Conservation (phyloP, 352 stramenopile species). For the Phytophthora foliorum region DNA sequence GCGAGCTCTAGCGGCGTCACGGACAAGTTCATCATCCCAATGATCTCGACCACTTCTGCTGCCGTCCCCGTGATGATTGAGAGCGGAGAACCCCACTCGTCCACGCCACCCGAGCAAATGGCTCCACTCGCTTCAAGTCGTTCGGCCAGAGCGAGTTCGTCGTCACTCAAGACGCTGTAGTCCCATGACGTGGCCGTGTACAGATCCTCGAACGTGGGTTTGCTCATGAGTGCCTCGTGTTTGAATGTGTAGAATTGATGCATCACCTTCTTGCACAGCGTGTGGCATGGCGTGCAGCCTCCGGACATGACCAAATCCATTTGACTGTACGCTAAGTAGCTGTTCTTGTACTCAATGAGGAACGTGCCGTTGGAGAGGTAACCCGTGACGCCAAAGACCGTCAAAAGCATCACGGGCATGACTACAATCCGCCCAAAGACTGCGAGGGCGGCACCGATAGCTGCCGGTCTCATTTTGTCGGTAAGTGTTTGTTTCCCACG, state of each 20-base stretch:
- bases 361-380: conserved; percentile 35
- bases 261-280: conserved; percentile 24
- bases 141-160: conserved; percentile 20
- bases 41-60: conserved; percentile 25
- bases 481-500: conserved; percentile 24
- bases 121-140: conserved; percentile 31
- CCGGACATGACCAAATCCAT: conserved; percentile 40
- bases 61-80: conserved; percentile 26
- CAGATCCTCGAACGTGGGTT: conserved; percentile 37
- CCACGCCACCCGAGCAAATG: conserved; percentile 33
- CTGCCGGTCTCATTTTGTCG: conserved; percentile 33
- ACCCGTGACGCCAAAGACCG: conserved; percentile 24
- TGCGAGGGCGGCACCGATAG: conserved; percentile 29
- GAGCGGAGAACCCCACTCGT: conserved; percentile 39
- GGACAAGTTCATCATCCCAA: conserved; percentile 23
- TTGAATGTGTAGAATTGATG: conserved; percentile 26
- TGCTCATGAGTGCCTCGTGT: conserved; percentile 34
- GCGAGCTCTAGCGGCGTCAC: conserved; percentile 20
- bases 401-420: conserved; percentile 35
- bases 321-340: conserved; percentile 46
- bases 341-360: conserved; percentile 42
- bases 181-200: conserved; percentile 32
- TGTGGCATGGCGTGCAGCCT: conserved; percentile 30
- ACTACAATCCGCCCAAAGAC: conserved; percentile 39
- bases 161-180: conserved; percentile 20